phyloP scores from a whole-genome alignment of 1,284 basidiomycete species.

The Melanopsichium pennsylvanicum region DNA sequence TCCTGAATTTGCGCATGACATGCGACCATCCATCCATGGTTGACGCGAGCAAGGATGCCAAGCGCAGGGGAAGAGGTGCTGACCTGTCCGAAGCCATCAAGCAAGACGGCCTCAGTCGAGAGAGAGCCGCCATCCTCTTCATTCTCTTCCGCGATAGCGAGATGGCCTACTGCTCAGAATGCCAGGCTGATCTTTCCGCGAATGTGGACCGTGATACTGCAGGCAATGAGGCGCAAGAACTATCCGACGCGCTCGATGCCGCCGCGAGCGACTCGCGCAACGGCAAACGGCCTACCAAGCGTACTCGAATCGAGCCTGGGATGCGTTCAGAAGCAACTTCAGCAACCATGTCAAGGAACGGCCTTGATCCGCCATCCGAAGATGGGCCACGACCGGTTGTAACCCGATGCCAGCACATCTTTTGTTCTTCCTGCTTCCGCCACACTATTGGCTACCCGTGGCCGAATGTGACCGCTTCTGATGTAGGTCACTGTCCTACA shows the following conservation, averaged over 20 bases:
- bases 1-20: slow-evolving; percentile 80
- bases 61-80: slow-evolving; percentile 70
- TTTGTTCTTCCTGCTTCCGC: slow-evolving; percentile 69
- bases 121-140: slow-evolving; percentile 81
- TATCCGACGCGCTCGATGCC: slow-evolving; percentile 70
- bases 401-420: slow-evolving; percentile 92
- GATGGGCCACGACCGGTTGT: slow-evolving; percentile 66
- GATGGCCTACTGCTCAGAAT: slow-evolving; percentile 86
- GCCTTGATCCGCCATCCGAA: slow-evolving; percentile 35
- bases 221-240: slow-evolving; percentile 66
- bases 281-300: slow-evolving; percentile 11
- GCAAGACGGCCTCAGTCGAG: slow-evolving; percentile 79
- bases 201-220: slow-evolving; percentile 26
- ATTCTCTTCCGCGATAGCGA: slow-evolving; percentile 81
- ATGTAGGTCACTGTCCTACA: slow-evolving; percentile 71
- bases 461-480: slow-evolving; percentile 30
- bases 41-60: slow-evolving; percentile 68
- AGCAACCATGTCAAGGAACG: slow-evolving; percentile 7
- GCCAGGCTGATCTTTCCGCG: slow-evolving; percentile 76
- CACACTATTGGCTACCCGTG: slow-evolving; percentile 30
- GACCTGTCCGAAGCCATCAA: slow-evolving; percentile 73
- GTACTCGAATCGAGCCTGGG: slow-evolving; percentile 19
- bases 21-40: slow-evolving; percentile 96
- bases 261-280: slow-evolving; percentile 50
- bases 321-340: slow-evolving; percentile 1